Evolutionary conservation across 139 green algal species (phyloP).

Genomic region (Chlamydomonas sphaeroides): DNA sequence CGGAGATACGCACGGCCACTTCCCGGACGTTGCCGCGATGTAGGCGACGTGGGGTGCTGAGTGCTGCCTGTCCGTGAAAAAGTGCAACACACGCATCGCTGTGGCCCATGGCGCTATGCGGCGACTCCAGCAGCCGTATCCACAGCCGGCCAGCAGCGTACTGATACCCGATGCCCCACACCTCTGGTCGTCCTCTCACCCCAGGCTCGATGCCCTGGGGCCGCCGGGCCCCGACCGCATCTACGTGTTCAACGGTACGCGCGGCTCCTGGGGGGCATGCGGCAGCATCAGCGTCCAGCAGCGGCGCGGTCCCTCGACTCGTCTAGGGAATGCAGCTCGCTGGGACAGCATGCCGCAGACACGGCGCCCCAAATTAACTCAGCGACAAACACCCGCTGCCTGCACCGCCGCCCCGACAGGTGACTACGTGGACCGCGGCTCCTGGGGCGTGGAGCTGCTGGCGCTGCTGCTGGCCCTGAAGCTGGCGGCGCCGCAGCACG

Average conservation of each 20-base stretch:
- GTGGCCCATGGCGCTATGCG: no score
- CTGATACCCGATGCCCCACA: background rate
- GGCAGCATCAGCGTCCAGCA: no score
- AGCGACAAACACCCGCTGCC: no score
- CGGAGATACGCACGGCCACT: constrained; percentile 93
- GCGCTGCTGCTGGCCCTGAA: constrained; percentile 82
- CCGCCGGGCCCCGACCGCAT: constrained; percentile 43
- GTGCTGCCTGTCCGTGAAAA: background rate
- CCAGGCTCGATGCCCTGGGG: background rate
- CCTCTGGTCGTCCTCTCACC: background rate
- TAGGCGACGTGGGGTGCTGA: background rate
- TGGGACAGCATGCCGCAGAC: no score
- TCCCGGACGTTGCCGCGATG: constrained; percentile 76
- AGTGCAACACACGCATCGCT: no score
- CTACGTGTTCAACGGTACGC: constrained; percentile 79
- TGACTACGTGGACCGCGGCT: constrained; percentile 90
- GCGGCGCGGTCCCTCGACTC: no score
- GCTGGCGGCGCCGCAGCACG: constrained; percentile 78
- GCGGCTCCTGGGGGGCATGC: no score
- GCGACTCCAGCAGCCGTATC: no score
- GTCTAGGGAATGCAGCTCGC: no score
- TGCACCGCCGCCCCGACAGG: no score
- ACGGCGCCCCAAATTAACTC: no score
- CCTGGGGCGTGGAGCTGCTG: constrained; percentile 94
- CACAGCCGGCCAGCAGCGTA: no score